Percentiles rank a stretch among this genome's conserved stretches.
Evolutionary conservation across 2,329 filamentous ascomycete species (phyloP).

Genomic region (Xylariaceae sp.): DNA sequence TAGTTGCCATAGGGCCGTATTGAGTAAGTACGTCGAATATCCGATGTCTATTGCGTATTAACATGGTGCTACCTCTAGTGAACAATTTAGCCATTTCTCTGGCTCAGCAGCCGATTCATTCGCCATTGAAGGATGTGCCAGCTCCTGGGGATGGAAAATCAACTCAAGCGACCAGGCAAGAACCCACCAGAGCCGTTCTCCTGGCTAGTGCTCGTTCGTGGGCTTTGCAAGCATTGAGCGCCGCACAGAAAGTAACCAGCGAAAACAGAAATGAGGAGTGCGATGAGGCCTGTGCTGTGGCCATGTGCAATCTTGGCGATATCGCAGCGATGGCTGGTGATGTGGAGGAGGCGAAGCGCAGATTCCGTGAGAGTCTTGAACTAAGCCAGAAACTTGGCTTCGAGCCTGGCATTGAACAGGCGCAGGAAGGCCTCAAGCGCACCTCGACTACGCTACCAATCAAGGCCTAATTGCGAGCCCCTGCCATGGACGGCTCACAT

Average conservation of each 20-base stretch:
- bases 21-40: slow-evolving; percentile 51
- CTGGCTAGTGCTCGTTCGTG: slow-evolving; percentile 69
- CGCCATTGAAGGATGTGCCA: slow-evolving; percentile 30
- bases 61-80: slow-evolving; percentile 44
- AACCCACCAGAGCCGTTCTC: slow-evolving; percentile 52
- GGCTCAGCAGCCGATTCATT: slow-evolving; percentile 56
- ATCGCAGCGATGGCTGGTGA: slow-evolving; percentile 72
- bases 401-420: slow-evolving; percentile 46
- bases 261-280: slow-evolving; percentile 71
- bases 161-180: slow-evolving; percentile 30
- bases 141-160: slow-evolving; percentile 24
- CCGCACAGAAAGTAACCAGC: slow-evolving; percentile 60
- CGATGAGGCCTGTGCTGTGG: slow-evolving; percentile 74
- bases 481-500: background rate
- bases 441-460: slow-evolving; percentile 10
- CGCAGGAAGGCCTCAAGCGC: slow-evolving; percentile 45
- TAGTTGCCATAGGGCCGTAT: slow-evolving; percentile 70
- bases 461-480: background rate
- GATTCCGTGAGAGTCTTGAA: slow-evolving; percentile 63
- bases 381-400: slow-evolving; percentile 54
- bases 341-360: slow-evolving; percentile 56
- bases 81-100: slow-evolving; percentile 74
- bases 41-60: slow-evolving; percentile 16
- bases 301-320: slow-evolving; percentile 81
- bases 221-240: slow-evolving; percentile 69